These are phyloP conservation scores for Daldinia decipiens DNA, from an alignment of 495 filamentous ascomycete genomes.

Conservation along the genomic window DNA sequence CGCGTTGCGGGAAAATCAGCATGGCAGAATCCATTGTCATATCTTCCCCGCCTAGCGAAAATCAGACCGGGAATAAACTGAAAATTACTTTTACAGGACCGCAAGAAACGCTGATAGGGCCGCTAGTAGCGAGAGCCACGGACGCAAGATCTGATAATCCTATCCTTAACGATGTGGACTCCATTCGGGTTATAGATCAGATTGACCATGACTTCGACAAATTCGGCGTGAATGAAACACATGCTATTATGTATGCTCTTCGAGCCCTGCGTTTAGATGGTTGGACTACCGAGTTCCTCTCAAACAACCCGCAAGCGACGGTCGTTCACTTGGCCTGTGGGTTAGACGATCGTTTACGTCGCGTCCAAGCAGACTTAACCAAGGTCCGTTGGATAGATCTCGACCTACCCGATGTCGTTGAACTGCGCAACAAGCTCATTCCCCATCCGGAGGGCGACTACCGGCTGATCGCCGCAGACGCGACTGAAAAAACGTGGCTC, in stretches of 20 bases:
- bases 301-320: slow-evolving; percentile 30
- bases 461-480: slow-evolving; percentile 28
- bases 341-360: slow-evolving; percentile 41
- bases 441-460: slow-evolving; percentile 40
- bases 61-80: slow-evolving; percentile 11
- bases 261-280: slow-evolving; percentile 28
- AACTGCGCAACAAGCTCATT: slow-evolving; percentile 34
- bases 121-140: slow-evolving; percentile 28
- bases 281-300: slow-evolving; percentile 40
- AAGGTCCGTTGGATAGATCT: slow-evolving; percentile 43
- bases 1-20: not conserved
- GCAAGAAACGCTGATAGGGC: slow-evolving; percentile 34
- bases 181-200: slow-evolving; percentile 26
- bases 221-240: slow-evolving; percentile 20
- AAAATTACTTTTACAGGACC: slow-evolving; percentile 31
- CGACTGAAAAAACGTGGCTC: slow-evolving; percentile 38
- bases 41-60: not conserved
- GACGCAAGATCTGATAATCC: slow-evolving; percentile 28
- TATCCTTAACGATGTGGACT: slow-evolving; percentile 36
- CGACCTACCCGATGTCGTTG: slow-evolving; percentile 43
- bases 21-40: not conserved
- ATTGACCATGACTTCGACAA: slow-evolving; percentile 36
- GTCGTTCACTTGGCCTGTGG: slow-evolving; percentile 47
- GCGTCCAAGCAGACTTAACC: slow-evolving; percentile 32
- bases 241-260: slow-evolving; percentile 20